phyloP scores from a whole-genome alignment of 2,329 filamentous ascomycete species.

The Paraconiothyrium brasiliense region DNA sequence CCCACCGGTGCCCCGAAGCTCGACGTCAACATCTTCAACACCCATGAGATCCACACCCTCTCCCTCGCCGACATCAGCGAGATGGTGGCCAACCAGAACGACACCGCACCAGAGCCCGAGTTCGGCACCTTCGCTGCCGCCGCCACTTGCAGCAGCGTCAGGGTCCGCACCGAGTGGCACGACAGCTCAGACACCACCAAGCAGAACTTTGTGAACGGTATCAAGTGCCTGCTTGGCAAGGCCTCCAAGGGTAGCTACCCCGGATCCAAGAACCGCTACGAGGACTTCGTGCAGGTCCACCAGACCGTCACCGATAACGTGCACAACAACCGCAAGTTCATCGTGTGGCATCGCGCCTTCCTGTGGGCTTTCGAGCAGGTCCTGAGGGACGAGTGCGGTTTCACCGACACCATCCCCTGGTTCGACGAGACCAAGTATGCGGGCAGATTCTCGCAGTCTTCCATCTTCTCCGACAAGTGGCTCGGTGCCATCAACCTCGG shows the following conservation, averaged over 20 bases:
- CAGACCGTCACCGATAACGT: constrained; percentile 45
- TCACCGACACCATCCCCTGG: constrained; percentile 50
- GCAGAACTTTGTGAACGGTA: constrained; percentile 37
- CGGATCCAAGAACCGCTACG: constrained; percentile 41
- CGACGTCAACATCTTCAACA: not conserved
- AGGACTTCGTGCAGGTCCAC: constrained; percentile 47
- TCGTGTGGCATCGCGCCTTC: constrained; percentile 57
- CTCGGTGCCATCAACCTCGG: constrained; percentile 37
- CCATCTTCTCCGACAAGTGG: constrained; percentile 42
- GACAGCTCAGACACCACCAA: constrained; percentile 32
- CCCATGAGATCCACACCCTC: constrained; percentile 7
- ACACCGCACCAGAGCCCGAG: not conserved
- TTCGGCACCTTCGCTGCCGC: constrained; percentile 14
- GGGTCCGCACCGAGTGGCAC: constrained; percentile 46
- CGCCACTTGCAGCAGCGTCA: constrained; percentile 38
- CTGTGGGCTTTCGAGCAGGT: constrained; percentile 54
- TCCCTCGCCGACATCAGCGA: constrained; percentile 9
- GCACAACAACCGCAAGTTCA: constrained; percentile 48
- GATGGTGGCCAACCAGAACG: constrained; percentile 9
- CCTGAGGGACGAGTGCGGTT: constrained; percentile 55
- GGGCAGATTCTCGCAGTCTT: constrained; percentile 38
- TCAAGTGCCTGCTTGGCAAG: constrained; percentile 42
- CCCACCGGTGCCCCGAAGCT: constrained; percentile 11
- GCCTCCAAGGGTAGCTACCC: constrained; percentile 36
- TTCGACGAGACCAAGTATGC: constrained; percentile 48